Conservation (phyloP, 2,329 filamentous ascomycete species). For the Akanthomyces muscarius region DNA sequence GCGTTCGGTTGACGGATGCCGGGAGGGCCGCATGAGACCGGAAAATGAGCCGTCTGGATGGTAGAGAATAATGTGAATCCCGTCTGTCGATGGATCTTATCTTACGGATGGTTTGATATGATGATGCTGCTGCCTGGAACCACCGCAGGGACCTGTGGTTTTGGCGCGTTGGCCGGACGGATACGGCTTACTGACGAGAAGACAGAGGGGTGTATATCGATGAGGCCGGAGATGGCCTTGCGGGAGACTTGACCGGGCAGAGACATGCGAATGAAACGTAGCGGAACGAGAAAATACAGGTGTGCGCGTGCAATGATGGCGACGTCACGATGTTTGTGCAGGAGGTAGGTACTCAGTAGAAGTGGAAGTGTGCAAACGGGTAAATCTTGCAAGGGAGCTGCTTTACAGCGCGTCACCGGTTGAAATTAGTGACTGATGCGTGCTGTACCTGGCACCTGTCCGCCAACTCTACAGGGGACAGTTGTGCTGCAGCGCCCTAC, state of each 20-base stretch:
- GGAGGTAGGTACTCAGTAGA: background rate
- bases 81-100: constrained; percentile 1
- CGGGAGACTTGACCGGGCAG: background rate
- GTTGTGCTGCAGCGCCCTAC: no score
- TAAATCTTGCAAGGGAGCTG: no score
- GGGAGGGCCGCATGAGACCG: background rate
- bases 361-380: background rate
- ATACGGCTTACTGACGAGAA: background rate
- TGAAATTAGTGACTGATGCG: no score
- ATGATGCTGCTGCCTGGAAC: no score
- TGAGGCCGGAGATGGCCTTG: background rate
- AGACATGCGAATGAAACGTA: background rate
- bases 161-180: background rate
- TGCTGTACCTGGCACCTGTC: no score
- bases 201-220: background rate
- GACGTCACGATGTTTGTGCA: background rate
- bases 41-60: background rate
- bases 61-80: background rate
- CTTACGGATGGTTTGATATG: background rate
- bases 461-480: no score
- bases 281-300: background rate
- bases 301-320: background rate
- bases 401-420: no score
- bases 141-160: background rate
- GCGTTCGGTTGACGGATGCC: background rate